Evolutionary conservation across 208 protist species (phyloP), one percentile per base, ranked within the genome.

Genomic region (Porcisia hertigi): DNA sequence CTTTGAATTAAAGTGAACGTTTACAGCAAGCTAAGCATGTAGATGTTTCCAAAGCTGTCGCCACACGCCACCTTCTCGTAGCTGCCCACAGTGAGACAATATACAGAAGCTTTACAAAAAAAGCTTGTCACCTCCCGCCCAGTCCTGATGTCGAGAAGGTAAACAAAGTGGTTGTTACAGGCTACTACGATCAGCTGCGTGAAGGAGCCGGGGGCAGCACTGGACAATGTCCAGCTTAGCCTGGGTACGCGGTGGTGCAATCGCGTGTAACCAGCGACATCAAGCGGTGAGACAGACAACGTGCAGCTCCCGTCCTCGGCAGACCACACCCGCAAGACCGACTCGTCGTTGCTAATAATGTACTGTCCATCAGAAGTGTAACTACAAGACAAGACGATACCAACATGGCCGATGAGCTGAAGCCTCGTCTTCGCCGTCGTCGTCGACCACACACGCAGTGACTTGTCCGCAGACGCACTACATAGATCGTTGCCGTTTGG

Each of bases 291-390:
- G 14, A 97, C 60, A 49, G 87, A 87, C 18, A 94, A 65, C 66
- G 39, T 84, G 76, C 90, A 93, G 55, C 58, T 79, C 36, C 92
- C 92, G 60, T 88, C 84, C 57, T 79, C 76, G 23, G 89, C 79
- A 0, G 76, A 89, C 92, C 92, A 98, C 25, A 97, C 92, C 25
- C 83, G 86, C n/a, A 98, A 70, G 49, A 86, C 47, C 0, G 45
- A 79, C 78, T 98, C 92, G 71, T 97, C 94, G 79, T 97, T 98
- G 83, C 91, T 96, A 52, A 98, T 75, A 69, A 98, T 96, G 82
- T 88, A 71, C n/a, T 76, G 81, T 2, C 94, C 92, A 64, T 97
- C 88, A 8, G 81, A 73, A 45, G 84, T 88, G 83, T 94, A 98
- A 74, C 81, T 89, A 71, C 94, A 98, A 1, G 90, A 78, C 39